These are phyloP conservation scores for Papiliotrema terrestris DNA, from an alignment of 1,284 basidiomycete genomes.

Conservation along the genomic window DNA sequence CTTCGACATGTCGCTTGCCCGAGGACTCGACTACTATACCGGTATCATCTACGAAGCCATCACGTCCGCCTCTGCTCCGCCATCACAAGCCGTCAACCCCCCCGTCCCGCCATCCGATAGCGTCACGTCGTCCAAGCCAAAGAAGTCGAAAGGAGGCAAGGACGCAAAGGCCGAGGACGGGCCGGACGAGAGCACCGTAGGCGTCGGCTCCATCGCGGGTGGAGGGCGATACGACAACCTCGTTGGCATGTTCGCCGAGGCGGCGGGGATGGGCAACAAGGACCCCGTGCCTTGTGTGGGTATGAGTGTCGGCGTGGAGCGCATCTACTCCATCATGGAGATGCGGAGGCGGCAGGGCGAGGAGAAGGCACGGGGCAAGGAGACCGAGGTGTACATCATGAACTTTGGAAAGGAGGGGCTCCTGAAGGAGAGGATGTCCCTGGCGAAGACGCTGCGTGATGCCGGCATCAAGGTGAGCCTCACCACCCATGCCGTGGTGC, in stretches of 20 bases:
- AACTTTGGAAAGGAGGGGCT: conserved; percentile 81
- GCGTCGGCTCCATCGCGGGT: conserved; percentile 95
- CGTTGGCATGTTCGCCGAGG: conserved; percentile 87
- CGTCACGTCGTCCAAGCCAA: conserved; percentile 34
- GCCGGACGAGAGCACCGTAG: conserved; percentile 89
- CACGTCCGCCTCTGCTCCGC: conserved; percentile 88
- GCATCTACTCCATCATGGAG: conserved; percentile 93
- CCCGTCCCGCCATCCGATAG: conserved; percentile 48
- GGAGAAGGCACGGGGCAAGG: conserved; percentile 65
- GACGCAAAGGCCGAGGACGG: conserved; percentile 47
- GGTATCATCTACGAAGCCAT: conserved; percentile 98
- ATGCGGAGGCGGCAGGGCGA: conserved; percentile 73
- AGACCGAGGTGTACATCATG: conserved; percentile 92
- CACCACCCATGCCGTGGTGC: not conserved
- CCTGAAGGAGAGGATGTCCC: conserved; percentile 76
- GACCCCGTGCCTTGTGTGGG: conserved; percentile 82
- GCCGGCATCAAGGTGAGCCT: conserved; percentile 77
- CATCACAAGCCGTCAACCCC: conserved; percentile 63
- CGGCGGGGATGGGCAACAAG: conserved; percentile 61
- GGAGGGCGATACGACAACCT: conserved; percentile 96
- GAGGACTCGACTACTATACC: conserved; percentile 97
- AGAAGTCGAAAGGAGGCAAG: conserved; percentile 50
- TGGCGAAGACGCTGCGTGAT: conserved; percentile 78
- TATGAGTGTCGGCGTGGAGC: conserved; percentile 87
- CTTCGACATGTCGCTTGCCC: conserved; percentile 93